Evolutionary conservation across 495 filamentous ascomycete genomes (phyloP), one percentile per base, ranked within the genome.

Genomic region (Penicillium arizonense): DNA sequence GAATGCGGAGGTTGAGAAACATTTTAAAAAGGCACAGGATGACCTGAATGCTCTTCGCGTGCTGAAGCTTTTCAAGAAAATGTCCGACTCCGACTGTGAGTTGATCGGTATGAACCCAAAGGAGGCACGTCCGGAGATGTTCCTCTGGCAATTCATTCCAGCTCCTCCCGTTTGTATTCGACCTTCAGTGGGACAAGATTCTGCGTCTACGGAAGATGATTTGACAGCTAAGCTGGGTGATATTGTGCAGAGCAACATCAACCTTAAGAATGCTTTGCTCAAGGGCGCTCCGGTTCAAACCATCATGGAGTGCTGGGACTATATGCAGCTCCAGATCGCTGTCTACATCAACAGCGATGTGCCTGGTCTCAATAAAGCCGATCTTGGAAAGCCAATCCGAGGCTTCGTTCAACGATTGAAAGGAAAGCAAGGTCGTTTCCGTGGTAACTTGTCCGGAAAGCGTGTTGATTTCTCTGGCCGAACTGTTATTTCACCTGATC

Each of bases 251-350:
- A 89, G 92, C 59, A 95, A 91, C 62, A 87, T 85, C 43, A 78
- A 90, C 40, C 85, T 98, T 43, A 86, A 89, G 38, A 83, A 86
- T 26, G 88, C 89, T 1, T 65, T 98, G 24, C 73, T 86, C 34
- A 88, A 88, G 57, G 95, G 94, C 35, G 85, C 89, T 8, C 84
- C 89, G 5, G 80, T 98, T 3, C 81, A 87, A 57, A 91, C 86
- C 2, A 89, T 97, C 46, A 96, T 97, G 89, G 94, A 97, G 71
- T 91, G 94, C 54, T 98, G 95, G 95, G 94, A 97, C 62, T 97
- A 91, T 62, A 75, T 98, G 60, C 91, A 96, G 62, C 74, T 96
- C 8, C 91, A 96, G 56, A 87, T 97, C 47, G 94, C 93, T 24
- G 90, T 97, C 77, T 97, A 97, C 63, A 93, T 98, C 58, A 96